Percentiles rank a stretch among this genome's conserved stretches.
phyloP scores from a whole-genome alignment of 148 eudicot genomes.

The Vaccinium vitisidaea region DNA sequence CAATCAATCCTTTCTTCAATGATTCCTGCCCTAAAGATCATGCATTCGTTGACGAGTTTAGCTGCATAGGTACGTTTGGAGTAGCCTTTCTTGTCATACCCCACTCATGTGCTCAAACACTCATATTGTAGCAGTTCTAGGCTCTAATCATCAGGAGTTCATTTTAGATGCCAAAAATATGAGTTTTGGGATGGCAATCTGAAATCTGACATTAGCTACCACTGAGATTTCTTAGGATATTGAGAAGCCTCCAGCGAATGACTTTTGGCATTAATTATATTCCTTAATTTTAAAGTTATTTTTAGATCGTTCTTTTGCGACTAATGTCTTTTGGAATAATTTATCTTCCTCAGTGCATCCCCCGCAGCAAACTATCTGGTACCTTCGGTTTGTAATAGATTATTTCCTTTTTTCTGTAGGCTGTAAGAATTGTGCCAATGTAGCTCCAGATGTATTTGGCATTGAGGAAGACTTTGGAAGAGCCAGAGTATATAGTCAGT shows the following conservation, averaged over 20 bases:
- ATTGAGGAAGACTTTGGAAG: conserved; percentile 98
- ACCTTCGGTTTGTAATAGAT: neutral
- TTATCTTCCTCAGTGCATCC: neutral
- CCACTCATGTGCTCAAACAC: neutral
- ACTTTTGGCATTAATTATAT: neutral
- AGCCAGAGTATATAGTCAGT: conserved; percentile 78
- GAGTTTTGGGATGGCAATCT: neutral
- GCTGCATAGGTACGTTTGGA: conserved; percentile 79
- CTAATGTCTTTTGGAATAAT: neutral
- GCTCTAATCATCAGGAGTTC: neutral
- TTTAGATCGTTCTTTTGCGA: neutral
- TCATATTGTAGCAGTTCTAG: neutral
- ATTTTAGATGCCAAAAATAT: neutral
- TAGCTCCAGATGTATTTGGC: conserved; percentile 67
- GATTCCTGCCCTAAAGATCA: conserved; percentile 80
- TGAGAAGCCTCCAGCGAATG: neutral
- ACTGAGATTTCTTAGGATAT: neutral
- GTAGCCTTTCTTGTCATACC: neutral
- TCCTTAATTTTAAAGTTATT: neutral
- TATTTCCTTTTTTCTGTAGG: conserved; percentile 38
- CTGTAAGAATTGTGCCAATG: conserved; percentile 95
- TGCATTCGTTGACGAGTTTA: conserved; percentile 94
- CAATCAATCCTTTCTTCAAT: conserved; percentile 81
- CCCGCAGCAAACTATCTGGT: neutral
- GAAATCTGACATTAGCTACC: neutral